Base-by-base conservation (phyloP, 2,329 filamentous ascomycete species). In the Aspergillus quadricinctus region DNA sequence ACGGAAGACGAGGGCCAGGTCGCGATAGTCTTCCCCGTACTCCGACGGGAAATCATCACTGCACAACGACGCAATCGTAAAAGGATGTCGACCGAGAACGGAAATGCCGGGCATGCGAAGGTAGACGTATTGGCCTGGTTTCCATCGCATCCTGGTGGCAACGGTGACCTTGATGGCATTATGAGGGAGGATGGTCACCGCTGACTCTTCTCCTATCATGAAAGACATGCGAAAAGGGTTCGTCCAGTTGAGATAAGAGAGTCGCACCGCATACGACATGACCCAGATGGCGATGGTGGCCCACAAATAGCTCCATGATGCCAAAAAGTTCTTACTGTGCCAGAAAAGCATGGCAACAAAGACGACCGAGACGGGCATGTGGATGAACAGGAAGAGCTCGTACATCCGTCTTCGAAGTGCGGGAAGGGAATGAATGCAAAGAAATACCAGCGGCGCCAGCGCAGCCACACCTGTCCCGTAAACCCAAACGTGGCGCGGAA, bases 161-260 rank as follows among this genome's bases (percentile, higher is more conserved):
- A 97, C 89, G 0, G 93, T 97, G 64, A 97, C 84, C 72, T 97
- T 97, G 76, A 97, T 88, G n/a, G 91, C 90, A 68, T 95, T 93
- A 66, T 97, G 92, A 2, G 91, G 87, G 79, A 97, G 87, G 25
- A 97, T 81, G 0, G 90, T 94, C 41, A 97, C 87, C 27, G 91
- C 90, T 0, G 90, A 92, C 74, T 96, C 92, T 65, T 97, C 93
- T 49, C 93, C 93, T 46, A 96, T 88, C 65, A 96, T 78, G 77
- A 90, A 96, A 0, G 91, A 86, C 63, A 89, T 77, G 40, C 87
- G 84, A 78, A 89, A 88, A 6, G 92, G 91, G 63, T 88, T 89
- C 37, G 85, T 80, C 92, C 92, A 97, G 75, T 97, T 97, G 58
- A 96, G 82, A 63, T 92, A 96, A 75, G 90, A 90, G 2, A 96